Conservation (phyloP, 2,329 filamentous ascomycete genomes). For the Botrytis elliptica region DNA sequence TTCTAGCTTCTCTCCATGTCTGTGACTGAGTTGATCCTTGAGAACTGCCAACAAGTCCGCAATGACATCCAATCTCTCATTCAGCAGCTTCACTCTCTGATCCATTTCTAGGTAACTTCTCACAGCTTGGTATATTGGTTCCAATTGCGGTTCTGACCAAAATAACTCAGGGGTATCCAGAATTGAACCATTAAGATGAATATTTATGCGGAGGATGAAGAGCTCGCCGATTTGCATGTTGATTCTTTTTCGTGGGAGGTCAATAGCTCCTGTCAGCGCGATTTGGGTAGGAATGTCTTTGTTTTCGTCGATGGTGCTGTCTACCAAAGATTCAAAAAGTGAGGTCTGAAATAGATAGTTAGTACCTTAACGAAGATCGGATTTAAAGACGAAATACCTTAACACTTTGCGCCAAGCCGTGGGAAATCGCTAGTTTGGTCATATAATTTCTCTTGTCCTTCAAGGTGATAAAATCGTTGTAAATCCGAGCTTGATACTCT, state of each 20-base stretch:
- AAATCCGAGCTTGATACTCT: constrained; percentile 97
- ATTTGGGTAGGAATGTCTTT: constrained; percentile 93
- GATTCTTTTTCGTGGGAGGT: constrained; percentile 83
- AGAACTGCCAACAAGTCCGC: constrained; percentile 88
- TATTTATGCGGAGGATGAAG: constrained; percentile 96
- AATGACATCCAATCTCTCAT: constrained; percentile 88
- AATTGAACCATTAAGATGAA: constrained; percentile 94
- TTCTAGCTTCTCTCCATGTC: constrained; percentile 84
- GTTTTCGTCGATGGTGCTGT: constrained; percentile 88
- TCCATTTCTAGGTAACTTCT: constrained; percentile 97
- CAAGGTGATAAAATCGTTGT: constrained; percentile 98
- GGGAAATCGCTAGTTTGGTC: constrained; percentile 95
- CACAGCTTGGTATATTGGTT: constrained; percentile 94
- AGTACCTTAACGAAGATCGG: constrained; percentile 15
- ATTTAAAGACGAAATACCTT: constrained; percentile 56
- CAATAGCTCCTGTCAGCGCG: constrained; percentile 86
- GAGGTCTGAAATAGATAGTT: constrained; percentile 61
- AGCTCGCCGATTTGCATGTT: constrained; percentile 99
- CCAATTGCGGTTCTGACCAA: constrained; percentile 96
- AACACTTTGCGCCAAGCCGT: constrained; percentile 92
- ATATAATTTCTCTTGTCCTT: constrained; percentile 96
- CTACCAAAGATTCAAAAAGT: constrained; percentile 91
- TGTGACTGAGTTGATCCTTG: constrained; percentile 93
- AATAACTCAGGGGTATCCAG: constrained; percentile 96
- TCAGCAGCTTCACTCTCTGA: constrained; percentile 84